Conservation (phyloP, 495 filamentous ascomycete genomes). For the Entonaema liquescens region DNA sequence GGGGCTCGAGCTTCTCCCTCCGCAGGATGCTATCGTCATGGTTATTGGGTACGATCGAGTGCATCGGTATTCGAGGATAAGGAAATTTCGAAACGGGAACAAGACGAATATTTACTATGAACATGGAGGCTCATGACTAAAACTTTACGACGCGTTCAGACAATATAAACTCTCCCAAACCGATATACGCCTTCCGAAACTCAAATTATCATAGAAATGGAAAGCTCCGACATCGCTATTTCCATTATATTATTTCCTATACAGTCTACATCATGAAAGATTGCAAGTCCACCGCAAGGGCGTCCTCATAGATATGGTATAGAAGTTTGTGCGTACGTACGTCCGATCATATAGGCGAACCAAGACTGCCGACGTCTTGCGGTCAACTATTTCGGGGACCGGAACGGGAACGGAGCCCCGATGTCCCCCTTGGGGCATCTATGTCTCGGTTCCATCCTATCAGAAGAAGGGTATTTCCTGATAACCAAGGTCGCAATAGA, state of each 20-base stretch:
- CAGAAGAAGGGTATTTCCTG: constrained; percentile 9
- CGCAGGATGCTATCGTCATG: not conserved
- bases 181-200: constrained; percentile 1
- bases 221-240: constrained; percentile 27
- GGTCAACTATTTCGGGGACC: constrained; percentile 25
- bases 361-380: constrained; percentile 11
- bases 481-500: constrained; percentile 16
- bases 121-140: not conserved
- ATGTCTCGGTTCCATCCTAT: constrained; percentile 10
- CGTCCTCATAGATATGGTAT: constrained; percentile 4
- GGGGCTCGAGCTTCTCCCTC: not conserved
- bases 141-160: constrained; percentile 4
- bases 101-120: not conserved
- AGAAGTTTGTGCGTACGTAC: constrained; percentile 2
- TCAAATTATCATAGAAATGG: constrained; percentile 2
- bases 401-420: constrained; percentile 32
- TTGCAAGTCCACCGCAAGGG: constrained; percentile 13
- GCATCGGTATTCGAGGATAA: not conserved
- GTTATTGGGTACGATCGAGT: not conserved
- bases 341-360: constrained; percentile 12
- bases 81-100: not conserved
- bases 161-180: not conserved
- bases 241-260: not conserved
- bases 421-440: constrained; percentile 12
- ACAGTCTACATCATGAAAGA: constrained; percentile 10